Evolutionary conservation across 2,329 filamentous ascomycete species (phyloP).

Genomic region (Trichoderma guizhouense): DNA sequence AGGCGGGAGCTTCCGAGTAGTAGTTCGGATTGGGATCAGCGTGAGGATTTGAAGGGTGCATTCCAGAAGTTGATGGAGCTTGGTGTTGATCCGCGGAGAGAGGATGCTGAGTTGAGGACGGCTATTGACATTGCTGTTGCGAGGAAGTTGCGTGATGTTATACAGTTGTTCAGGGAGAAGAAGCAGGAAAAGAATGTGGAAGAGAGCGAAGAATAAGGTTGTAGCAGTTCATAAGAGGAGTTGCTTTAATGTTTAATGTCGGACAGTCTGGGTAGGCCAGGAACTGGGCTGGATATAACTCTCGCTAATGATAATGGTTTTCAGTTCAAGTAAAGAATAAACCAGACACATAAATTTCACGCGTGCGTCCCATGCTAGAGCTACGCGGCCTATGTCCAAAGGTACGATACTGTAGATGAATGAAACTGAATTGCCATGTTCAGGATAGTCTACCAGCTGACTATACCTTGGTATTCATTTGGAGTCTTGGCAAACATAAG

Average conservation of each 20-base stretch:
- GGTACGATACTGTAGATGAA: too few relatives aligned
- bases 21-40: not conserved
- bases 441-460: too few relatives aligned
- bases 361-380: too few relatives aligned
- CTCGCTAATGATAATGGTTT: not conserved
- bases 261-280: not conserved
- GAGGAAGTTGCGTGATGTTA: not conserved
- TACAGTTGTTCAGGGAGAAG: not conserved
- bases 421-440: too few relatives aligned
- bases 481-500: too few relatives aligned
- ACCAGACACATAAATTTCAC: too few relatives aligned
- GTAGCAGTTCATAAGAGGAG: not conserved
- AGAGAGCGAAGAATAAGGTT: not conserved
- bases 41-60: not conserved
- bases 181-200: not conserved
- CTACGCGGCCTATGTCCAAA: too few relatives aligned
- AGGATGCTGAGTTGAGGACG: not conserved
- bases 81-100: not conserved
- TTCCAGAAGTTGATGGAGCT: not conserved
- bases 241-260: not conserved
- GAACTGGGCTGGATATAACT: not conserved
- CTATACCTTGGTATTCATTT: too few relatives aligned
- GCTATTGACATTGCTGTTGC: conserved; percentile 5
- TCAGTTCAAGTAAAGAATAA: too few relatives aligned
- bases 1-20: not conserved